Evolutionary conservation across 1,284 basidiomycete species (phyloP).

Genomic region (Peniophora sp.): DNA sequence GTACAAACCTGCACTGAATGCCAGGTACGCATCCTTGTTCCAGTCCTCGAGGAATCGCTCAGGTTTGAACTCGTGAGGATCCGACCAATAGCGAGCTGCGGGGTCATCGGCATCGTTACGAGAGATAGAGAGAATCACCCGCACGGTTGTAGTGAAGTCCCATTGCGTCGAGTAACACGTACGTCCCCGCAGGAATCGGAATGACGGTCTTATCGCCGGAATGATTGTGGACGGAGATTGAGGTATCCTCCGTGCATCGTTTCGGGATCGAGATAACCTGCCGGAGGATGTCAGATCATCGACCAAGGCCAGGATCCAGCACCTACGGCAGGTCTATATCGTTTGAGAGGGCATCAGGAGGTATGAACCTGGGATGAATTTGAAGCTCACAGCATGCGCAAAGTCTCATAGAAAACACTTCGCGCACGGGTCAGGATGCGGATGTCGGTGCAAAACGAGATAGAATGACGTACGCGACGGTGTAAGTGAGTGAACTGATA

Average conservation of each 20-base stretch:
- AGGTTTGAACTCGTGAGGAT: conserved; percentile 42
- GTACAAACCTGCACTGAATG: conserved; percentile 32
- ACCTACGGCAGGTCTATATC: neutral
- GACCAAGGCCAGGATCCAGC: no score
- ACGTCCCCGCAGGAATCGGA: conserved; percentile 35
- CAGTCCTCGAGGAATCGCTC: conserved; percentile 42
- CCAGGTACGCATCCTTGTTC: conserved; percentile 42
- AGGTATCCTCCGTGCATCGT: conserved; percentile 35
- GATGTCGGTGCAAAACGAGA: no score
- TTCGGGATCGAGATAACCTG: conserved; percentile 44
- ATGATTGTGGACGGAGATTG: conserved; percentile 24
- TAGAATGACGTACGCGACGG: neutral
- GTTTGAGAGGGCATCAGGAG: no score
- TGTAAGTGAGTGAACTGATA: neutral
- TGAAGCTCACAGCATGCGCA: neutral
- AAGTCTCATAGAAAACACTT: conserved; percentile 43
- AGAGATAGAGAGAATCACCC: neutral
- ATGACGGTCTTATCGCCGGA: conserved; percentile 28
- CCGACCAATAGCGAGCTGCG: conserved; percentile 44
- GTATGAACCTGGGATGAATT: neutral
- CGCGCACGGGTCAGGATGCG: no score
- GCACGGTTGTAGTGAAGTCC: conserved; percentile 31
- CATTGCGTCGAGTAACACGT: conserved; percentile 26
- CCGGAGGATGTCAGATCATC: no score
- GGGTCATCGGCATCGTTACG: neutral